A percentile compares a stretch with the other conserved stretches of the same genome.
phyloP scores from a whole-genome alignment of 768 basidiomycete genomes.

The Sarcodon sp. region DNA sequence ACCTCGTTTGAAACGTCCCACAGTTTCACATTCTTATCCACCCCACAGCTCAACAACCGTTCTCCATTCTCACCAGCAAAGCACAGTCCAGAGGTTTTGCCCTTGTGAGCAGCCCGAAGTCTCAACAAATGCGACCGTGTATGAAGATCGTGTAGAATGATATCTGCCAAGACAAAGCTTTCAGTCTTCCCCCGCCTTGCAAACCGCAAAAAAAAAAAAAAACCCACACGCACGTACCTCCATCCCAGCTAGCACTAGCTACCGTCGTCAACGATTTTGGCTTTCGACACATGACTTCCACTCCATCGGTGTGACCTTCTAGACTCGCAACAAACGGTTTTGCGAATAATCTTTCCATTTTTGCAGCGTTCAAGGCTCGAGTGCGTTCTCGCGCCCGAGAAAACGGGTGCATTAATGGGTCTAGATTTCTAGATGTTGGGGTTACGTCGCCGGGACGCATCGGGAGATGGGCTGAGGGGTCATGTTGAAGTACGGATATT shows the following conservation, averaged over 20 bases:
- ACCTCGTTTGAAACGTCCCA: conserved; percentile 36
- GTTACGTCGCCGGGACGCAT: conserved; percentile 71
- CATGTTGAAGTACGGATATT: conserved; percentile 82
- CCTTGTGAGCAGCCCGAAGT: conserved; percentile 66
- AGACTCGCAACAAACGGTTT: conserved; percentile 87
- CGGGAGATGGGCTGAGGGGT: conserved; percentile 61
- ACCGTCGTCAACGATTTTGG: conserved; percentile 63
- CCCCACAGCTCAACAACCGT: conserved; percentile 65
- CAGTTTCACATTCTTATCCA: conserved; percentile 72
- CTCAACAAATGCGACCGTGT: conserved; percentile 38
- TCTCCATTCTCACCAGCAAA: conserved; percentile 42
- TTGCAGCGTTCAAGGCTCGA: conserved; percentile 87
- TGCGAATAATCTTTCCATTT: conserved; percentile 96
- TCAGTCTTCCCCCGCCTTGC: neutral
- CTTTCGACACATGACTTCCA: conserved; percentile 73
- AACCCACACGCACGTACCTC: conserved; percentile 45
- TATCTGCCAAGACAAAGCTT: conserved; percentile 30
- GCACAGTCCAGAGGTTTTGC: conserved; percentile 74
- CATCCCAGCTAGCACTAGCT: conserved; percentile 93
- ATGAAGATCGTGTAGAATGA: conserved; percentile 77
- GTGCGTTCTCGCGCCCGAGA: conserved; percentile 86
- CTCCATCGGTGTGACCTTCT: conserved; percentile 89
- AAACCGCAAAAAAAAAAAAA: neutral
- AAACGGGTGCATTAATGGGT: conserved; percentile 94
- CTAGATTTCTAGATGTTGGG: conserved; percentile 82